phyloP scores from a whole-genome alignment of 164 flowering plant species.

The Liquidambar formosana region DNA sequence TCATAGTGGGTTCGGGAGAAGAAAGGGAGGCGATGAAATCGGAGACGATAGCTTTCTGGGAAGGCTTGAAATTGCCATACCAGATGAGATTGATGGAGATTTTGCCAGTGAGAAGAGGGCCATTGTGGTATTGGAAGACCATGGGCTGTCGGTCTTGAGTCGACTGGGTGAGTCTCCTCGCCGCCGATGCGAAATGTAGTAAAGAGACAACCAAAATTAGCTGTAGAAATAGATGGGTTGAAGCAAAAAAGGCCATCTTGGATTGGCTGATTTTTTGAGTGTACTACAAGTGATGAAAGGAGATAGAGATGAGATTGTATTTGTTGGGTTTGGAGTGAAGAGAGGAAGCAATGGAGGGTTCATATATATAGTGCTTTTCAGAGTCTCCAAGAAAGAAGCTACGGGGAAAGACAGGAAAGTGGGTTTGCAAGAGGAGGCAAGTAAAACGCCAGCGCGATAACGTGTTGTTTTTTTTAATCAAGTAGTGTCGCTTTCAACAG shows the following conservation, averaged over 20 bases:
- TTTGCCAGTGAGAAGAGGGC: constrained; percentile 41
- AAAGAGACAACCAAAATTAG: constrained; percentile 17
- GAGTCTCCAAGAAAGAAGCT: constrained; percentile 3
- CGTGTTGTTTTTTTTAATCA: too few species aligned
- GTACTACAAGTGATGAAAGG: too few species aligned
- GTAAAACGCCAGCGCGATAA: too few species aligned
- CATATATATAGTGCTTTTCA: too few species aligned
- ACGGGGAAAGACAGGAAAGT: constrained; percentile 18
- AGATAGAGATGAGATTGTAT: too few species aligned
- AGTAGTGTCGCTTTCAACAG: too few species aligned
- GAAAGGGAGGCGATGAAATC: constrained; percentile 43
- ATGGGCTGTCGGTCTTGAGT: constrained; percentile 13
- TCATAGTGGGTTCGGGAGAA: neutral
- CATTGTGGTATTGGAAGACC: constrained; percentile 39
- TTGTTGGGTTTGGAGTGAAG: neutral
- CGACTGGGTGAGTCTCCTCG: constrained; percentile 30
- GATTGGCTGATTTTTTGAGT: too few species aligned
- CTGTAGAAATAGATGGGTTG: neutral
- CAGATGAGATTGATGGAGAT: constrained; percentile 36
- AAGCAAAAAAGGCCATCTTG: constrained; percentile 15
- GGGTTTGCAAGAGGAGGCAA: neutral
- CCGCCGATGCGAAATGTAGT: constrained; percentile 19
- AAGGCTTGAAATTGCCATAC: constrained; percentile 47
- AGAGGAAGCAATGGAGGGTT: too few species aligned
- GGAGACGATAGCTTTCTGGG: constrained; percentile 34